These are phyloP conservation scores for Ustilago loliicola DNA, from an alignment of 1,284 basidiomycete species.

Conservation along the genomic window DNA sequence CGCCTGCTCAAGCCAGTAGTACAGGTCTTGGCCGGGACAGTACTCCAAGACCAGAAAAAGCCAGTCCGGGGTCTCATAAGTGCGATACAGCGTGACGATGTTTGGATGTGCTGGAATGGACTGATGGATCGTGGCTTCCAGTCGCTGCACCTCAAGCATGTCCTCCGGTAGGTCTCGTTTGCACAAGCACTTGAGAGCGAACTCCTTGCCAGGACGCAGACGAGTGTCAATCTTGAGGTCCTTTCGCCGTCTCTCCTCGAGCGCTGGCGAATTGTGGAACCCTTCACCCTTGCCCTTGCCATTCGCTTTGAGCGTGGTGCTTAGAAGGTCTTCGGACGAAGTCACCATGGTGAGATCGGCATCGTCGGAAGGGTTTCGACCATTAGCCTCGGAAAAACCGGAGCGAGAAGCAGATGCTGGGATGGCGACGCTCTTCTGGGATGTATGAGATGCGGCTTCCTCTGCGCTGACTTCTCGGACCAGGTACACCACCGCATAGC, in stretches of 20 bases:
- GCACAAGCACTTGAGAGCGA: constrained; percentile 94
- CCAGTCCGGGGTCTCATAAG: constrained; percentile 80
- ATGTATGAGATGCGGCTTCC: constrained; percentile 18
- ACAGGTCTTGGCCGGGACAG: constrained; percentile 89
- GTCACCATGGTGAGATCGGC: constrained; percentile 45
- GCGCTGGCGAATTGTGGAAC: constrained; percentile 50
- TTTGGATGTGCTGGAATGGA: constrained; percentile 90
- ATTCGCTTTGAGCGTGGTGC: constrained; percentile 47
- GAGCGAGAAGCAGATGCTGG: constrained; percentile 21
- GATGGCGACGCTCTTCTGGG: constrained; percentile 26
- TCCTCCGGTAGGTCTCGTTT: constrained; percentile 72
- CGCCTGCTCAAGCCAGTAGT: constrained; percentile 89
- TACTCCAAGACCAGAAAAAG: constrained; percentile 87
- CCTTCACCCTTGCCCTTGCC: constrained; percentile 30
- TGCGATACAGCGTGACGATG: constrained; percentile 88
- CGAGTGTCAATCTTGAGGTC: constrained; percentile 43
- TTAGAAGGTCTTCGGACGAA: constrained; percentile 48
- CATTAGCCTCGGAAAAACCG: not conserved
- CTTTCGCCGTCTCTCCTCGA: constrained; percentile 49
- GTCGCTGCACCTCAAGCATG: constrained; percentile 65
- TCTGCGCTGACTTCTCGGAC: constrained; percentile 63
- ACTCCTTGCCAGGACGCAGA: constrained; percentile 75
- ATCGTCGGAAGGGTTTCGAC: constrained; percentile 26
- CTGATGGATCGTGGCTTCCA: constrained; percentile 90
- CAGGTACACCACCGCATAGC: constrained; percentile 69